A percentile compares a stretch with the other conserved stretches of the same genome.
phyloP scores from a whole-genome alignment of 106 monocot species.

The Vanilla planifolia region DNA sequence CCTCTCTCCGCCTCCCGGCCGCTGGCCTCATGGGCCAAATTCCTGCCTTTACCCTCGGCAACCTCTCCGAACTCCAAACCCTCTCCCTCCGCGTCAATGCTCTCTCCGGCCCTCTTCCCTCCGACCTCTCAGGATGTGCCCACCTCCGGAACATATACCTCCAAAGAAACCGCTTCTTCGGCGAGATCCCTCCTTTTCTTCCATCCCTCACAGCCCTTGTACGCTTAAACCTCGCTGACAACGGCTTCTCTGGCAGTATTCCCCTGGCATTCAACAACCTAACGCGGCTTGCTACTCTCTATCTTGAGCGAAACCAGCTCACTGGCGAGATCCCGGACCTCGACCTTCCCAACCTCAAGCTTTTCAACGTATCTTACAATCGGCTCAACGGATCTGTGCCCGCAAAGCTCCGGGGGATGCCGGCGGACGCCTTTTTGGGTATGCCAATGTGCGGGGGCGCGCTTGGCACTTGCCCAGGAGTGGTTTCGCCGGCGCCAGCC shows the following conservation, averaged over 20 bases:
- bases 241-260: slow-evolving; percentile 55
- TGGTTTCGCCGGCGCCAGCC: slow-evolving; percentile 20
- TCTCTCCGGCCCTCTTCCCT: slow-evolving; percentile 52
- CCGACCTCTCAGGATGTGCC: slow-evolving; percentile 30
- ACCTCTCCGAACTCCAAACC: slow-evolving; percentile 54
- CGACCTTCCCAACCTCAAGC: slow-evolving; percentile 25
- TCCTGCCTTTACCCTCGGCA: slow-evolving; percentile 43
- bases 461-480: slow-evolving; percentile 40
- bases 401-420: slow-evolving; percentile 25
- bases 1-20: slow-evolving; percentile 64
- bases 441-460: slow-evolving; percentile 57
- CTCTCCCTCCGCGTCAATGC: slow-evolving; percentile 77
- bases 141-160: slow-evolving; percentile 60
- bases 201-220: slow-evolving; percentile 30
- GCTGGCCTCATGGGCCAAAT: slow-evolving; percentile 54
- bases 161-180: slow-evolving; percentile 56
- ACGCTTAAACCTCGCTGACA: slow-evolving; percentile 54
- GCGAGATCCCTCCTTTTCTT: slow-evolving; percentile 38
- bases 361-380: slow-evolving; percentile 85
- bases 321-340: slow-evolving; percentile 58
- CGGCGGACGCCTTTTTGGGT: slow-evolving; percentile 33
- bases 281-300: slow-evolving; percentile 40
- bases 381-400: slow-evolving; percentile 79
- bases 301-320: slow-evolving; percentile 49
- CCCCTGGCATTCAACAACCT: slow-evolving; percentile 39